Base-by-base conservation (phyloP, 768 basidiomycete species). In the Mycena kentingensis region DNA sequence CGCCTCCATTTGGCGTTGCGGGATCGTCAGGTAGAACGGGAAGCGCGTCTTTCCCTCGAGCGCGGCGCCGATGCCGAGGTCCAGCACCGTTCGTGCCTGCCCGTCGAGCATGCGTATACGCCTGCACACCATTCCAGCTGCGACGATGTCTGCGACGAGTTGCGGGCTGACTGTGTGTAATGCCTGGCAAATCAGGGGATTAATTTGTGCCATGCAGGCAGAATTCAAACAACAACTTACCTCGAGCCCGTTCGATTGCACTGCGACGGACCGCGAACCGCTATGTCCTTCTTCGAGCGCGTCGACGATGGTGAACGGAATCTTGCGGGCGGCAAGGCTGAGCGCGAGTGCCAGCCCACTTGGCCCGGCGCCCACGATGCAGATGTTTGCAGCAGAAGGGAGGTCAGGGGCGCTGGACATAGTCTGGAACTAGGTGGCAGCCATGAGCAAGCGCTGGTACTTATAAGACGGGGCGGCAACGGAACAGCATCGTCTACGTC, bases 191-290 rank as follows among this genome's bases (percentile, higher is more conserved):
- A n/a, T n/a, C n/a, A n/a, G n/a, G n/a, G n/a, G n/a, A n/a, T n/a
- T n/a, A n/a, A n/a, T n/a, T n/a, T n/a, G n/a, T n/a, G n/a, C n/a
- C n/a, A n/a, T 15, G 15, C 27, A 15, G 15, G 19, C 10, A n/a
- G 6, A 5, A 3, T 43, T 8, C 28, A 6, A 22, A 49, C 11
- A 41, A 63, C 24, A n/a, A n/a, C n/a, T n/a, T 50, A 70, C 76
- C 62, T 78, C 77, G 15, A 78, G 59, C 11, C 76, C 75, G 26
- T 69, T 68, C n/a, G 77, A 69, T 38, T 78, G 76, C 16, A 77
- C 47, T 2, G 69, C 59, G 2, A 70, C 37, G 0, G 77, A 74
- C 18, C 77, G 74, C 6, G 77, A 75, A 18, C 45, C 57, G 35
- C 67, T 68, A 35, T 67, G 55, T 4, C 69, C 70, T n/a, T 67